Evolutionary conservation across 2,329 filamentous ascomycete genomes (phyloP).

Genomic region (Aureobasidium uvarum): DNA sequence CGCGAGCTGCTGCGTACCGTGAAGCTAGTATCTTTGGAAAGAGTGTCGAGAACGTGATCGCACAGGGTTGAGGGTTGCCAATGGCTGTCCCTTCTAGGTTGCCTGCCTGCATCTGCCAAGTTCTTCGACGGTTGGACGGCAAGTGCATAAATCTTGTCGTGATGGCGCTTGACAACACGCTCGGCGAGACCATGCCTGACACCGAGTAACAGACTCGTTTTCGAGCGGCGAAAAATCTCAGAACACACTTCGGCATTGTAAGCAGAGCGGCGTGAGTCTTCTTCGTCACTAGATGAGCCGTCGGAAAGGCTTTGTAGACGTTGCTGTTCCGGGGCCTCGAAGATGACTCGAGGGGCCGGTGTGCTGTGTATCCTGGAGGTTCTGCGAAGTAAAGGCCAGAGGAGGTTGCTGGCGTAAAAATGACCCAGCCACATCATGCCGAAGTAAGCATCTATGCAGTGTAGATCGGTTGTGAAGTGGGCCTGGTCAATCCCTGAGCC

Average conservation of each 20-base stretch:
- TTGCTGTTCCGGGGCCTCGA: conserved; percentile 47
- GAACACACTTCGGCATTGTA: conserved; percentile 14
- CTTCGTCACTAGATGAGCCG: conserved; percentile 15
- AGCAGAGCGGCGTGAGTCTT: neutral
- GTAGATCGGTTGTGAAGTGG: conserved; percentile 41
- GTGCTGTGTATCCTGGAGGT: conserved; percentile 42
- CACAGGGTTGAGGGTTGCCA: neutral
- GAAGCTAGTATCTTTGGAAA: neutral
- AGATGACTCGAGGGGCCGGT: conserved; percentile 44
- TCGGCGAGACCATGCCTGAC: conserved; percentile 19
- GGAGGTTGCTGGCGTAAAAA: conserved; percentile 45
- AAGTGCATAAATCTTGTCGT: conserved; percentile 21
- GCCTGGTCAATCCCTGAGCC: conserved; percentile 48
- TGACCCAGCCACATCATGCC: conserved; percentile 49
- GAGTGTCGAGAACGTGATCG: conserved; percentile 16
- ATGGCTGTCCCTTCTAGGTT: conserved; percentile 13
- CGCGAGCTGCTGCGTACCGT: conserved; percentile 13
- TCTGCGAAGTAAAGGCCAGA: conserved; percentile 47
- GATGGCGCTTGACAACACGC: conserved; percentile 19
- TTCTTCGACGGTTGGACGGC: conserved; percentile 7
- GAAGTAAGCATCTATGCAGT: conserved; percentile 45
- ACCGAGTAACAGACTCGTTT: conserved; percentile 13
- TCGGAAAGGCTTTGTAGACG: neutral
- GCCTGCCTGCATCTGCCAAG: neutral
- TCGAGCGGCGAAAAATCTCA: conserved; percentile 20